phyloP scores from a whole-genome alignment of 2,329 filamentous ascomycete species.

The Aspergillus versicolor region DNA sequence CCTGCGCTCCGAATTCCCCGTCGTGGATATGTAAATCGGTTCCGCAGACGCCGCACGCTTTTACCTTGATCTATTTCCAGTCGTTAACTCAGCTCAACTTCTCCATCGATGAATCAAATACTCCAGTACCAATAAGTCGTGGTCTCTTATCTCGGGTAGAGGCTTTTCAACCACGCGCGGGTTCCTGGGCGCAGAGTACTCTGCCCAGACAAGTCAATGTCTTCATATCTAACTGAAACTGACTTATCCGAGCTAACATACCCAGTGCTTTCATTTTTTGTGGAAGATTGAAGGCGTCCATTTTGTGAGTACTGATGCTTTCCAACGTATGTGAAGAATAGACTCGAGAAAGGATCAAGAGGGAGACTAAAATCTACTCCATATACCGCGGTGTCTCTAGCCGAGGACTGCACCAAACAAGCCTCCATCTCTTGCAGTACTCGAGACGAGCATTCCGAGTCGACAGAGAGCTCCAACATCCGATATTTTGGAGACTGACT shows the following conservation, averaged over 20 bases:
- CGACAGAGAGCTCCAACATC: background rate
- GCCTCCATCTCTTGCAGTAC: background rate
- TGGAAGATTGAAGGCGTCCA: background rate
- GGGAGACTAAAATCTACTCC: background rate
- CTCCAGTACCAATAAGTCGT: background rate
- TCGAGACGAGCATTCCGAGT: background rate
- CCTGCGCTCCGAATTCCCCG: slow-evolving; percentile 63
- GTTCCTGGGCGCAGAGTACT: background rate
- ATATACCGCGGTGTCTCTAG: background rate
- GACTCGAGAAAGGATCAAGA: background rate
- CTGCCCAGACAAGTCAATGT: background rate
- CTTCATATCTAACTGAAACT: background rate
- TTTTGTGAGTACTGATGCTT: background rate
- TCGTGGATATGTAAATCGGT: slow-evolving; percentile 59
- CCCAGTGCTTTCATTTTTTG: background rate
- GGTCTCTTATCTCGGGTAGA: background rate
- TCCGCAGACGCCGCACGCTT: slow-evolving; percentile 64
- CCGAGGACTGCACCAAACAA: background rate
- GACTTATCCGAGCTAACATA: background rate
- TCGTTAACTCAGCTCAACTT: background rate
- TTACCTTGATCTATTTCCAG: slow-evolving; percentile 58
- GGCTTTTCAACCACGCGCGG: slow-evolving; percentile 1
- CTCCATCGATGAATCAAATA: background rate
- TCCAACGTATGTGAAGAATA: background rate
- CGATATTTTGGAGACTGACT: background rate